A percentile compares a stretch with the other conserved stretches of the same genome.
phyloP scores from a whole-genome alignment of 2,329 filamentous ascomycete species.

The Claviceps monticola region DNA sequence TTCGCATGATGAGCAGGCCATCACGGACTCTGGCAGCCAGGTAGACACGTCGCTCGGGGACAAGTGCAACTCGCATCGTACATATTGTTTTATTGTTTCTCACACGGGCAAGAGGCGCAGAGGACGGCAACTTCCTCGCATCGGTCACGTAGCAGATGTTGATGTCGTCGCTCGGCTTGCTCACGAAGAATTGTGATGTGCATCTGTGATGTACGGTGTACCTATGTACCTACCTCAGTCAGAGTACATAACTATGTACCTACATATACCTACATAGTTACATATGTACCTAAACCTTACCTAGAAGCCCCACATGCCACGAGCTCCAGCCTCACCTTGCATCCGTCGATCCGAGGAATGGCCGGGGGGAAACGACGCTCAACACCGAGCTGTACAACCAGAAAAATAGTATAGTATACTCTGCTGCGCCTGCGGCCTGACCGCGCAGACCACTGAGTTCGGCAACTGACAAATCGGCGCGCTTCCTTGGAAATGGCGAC shows the following conservation, averaged over 20 bases:
- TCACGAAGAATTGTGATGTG: too few species aligned
- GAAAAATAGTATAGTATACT: neutral
- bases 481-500: conserved; percentile 10
- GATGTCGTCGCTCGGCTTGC: too few species aligned
- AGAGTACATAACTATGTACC: too few species aligned
- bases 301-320: neutral
- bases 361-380: neutral
- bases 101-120: neutral
- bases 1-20: neutral
- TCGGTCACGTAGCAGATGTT: too few species aligned
- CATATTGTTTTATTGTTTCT: too few species aligned
- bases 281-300: too few species aligned
- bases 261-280: too few species aligned
- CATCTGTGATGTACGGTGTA: too few species aligned
- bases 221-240: too few species aligned
- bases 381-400: neutral
- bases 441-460: neutral
- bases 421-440: neutral
- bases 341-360: neutral
- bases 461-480: neutral
- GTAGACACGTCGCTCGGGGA: neutral
- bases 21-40: neutral
- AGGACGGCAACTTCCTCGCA: neutral
- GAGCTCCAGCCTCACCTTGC: too few species aligned
- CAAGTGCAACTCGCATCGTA: neutral